phyloP scores from a whole-genome alignment of 2,329 filamentous ascomycete genomes.

The Calonectria ilicicola region DNA sequence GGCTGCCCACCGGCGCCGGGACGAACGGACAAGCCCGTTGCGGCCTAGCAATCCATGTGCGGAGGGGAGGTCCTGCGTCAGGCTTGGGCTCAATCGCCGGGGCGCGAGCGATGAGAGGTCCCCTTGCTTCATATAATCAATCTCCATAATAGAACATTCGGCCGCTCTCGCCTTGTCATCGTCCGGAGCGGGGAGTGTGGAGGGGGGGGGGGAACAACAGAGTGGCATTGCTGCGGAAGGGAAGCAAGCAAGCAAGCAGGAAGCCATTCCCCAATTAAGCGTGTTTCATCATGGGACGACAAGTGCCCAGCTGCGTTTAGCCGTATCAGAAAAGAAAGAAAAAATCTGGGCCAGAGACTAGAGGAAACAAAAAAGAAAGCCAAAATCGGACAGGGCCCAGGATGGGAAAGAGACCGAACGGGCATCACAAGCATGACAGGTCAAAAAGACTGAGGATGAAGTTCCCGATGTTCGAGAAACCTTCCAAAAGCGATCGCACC shows the following conservation, averaged over 20 bases:
- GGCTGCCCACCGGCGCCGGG: background rate
- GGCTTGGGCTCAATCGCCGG: conserved; percentile 12
- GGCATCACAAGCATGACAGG: background rate
- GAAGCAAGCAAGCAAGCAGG: background rate
- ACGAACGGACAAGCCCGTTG: conserved; percentile 5
- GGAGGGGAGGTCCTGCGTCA: background rate
- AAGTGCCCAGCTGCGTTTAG: background rate
- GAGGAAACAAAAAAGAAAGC: conserved; percentile 5
- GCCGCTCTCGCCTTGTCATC: background rate
- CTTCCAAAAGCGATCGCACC: conserved; percentile 7
- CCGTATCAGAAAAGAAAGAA: background rate
- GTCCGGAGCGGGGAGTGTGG: background rate
- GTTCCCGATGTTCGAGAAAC: conserved; percentile 32
- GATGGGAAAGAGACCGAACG: conserved; percentile 17
- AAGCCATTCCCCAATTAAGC: conserved; percentile 4
- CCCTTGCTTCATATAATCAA: conserved; percentile 6
- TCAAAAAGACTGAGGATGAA: conserved; percentile 18
- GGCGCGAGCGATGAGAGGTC: background rate
- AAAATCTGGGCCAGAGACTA: background rate
- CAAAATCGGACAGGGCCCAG: background rate
- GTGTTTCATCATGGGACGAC: conserved; percentile 22
- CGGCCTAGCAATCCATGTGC: background rate
- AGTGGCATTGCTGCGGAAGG: conserved; percentile 10
- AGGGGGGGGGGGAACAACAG: background rate
- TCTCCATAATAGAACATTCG: background rate